A percentile compares a stretch with the other conserved stretches of the same genome.
phyloP scores from a whole-genome alignment of 2,329 filamentous ascomycete genomes.

The Talaromyces sp. region DNA sequence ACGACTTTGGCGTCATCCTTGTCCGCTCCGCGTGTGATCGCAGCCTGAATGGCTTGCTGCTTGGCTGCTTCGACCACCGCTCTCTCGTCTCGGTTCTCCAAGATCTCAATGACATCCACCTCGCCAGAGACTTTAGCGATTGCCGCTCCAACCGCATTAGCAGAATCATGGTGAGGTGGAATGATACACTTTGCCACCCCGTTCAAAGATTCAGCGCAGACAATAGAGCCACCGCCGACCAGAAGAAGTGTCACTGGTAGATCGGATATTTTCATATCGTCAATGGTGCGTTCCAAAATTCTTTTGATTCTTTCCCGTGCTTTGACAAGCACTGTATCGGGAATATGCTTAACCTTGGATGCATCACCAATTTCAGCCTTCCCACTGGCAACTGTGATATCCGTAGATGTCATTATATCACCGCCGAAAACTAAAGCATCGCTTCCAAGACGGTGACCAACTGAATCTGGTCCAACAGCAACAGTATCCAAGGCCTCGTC shows the following conservation, averaged over 20 bases:
- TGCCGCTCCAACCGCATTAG: constrained; percentile 61
- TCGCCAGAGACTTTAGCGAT: constrained; percentile 55
- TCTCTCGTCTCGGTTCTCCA: constrained; percentile 31
- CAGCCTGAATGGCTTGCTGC: constrained; percentile 23
- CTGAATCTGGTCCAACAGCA: constrained; percentile 60
- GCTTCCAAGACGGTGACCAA: constrained; percentile 55
- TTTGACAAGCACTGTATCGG: constrained; percentile 21
- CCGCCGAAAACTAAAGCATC: constrained; percentile 59
- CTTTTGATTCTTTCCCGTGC: constrained; percentile 41
- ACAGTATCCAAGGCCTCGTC: constrained; percentile 34
- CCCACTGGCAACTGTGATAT: constrained; percentile 46
- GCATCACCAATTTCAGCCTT: constrained; percentile 25
- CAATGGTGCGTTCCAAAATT: constrained; percentile 52
- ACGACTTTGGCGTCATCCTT: constrained; percentile 41
- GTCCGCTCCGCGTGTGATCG: constrained; percentile 24
- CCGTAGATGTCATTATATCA: constrained; percentile 57
- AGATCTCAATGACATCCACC: constrained; percentile 52
- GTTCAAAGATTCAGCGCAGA: constrained; percentile 48
- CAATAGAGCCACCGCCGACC: constrained; percentile 57
- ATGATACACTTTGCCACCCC: constrained; percentile 52
- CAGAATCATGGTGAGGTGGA: constrained; percentile 54
- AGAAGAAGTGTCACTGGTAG: constrained; percentile 53
- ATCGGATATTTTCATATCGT: constrained; percentile 56
- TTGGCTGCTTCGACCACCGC: constrained; percentile 25
- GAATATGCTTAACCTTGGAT: constrained; percentile 23